These are phyloP conservation scores for Colletotrichum sp. DNA, from an alignment of 2,329 filamentous ascomycete genomes.

Conservation along the genomic window DNA sequence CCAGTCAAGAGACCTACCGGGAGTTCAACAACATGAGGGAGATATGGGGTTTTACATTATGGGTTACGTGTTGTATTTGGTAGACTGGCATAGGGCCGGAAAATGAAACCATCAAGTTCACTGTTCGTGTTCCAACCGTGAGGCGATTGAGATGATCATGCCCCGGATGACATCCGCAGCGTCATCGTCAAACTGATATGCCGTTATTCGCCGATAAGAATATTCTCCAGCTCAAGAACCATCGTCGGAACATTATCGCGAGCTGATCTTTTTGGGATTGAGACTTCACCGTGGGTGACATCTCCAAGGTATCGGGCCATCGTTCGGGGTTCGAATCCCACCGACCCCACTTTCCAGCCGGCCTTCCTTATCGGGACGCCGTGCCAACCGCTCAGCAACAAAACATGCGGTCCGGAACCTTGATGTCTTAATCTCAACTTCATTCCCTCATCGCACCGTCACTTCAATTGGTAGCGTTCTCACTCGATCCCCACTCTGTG, in stretches of 20 bases:
- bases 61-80: neutral
- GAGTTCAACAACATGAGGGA: neutral
- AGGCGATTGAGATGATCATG: too few relatives aligned
- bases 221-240: neutral
- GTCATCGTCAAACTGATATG: neutral
- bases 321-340: neutral
- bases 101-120: neutral
- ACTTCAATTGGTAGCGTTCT: neutral
- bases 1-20: neutral
- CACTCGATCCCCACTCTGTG: neutral
- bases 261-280: fast-evolving
- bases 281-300: neutral
- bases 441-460: neutral
- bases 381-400: neutral
- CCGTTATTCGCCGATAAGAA: fast-evolving
- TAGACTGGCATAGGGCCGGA: neutral
- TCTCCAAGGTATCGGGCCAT: neutral
- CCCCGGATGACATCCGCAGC: neutral
- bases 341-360: neutral
- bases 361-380: neutral
- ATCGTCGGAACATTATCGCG: neutral
- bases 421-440: neutral
- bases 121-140: neutral
- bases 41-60: neutral
- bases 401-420: neutral